These are phyloP conservation scores for Penstemon barbatus DNA, from an alignment of 257 asterid genomes.

Conservation along the genomic window DNA sequence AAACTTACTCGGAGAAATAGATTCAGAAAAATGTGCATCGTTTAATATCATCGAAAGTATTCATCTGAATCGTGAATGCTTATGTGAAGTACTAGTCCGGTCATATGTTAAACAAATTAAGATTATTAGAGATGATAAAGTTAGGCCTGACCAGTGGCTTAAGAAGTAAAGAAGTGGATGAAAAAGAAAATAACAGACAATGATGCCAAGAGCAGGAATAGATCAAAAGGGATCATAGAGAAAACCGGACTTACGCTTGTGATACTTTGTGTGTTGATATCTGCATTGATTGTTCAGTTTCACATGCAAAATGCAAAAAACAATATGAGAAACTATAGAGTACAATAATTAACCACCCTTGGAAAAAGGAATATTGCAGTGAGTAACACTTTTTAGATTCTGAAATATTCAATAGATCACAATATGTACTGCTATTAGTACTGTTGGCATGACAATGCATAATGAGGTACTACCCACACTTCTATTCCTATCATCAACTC, in stretches of 20 bases:
- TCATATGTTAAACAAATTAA: background rate
- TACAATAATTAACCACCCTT: slow-evolving; percentile 19
- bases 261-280: slow-evolving; percentile 97
- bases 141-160: background rate
- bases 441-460: slow-evolving; percentile 3
- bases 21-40: background rate
- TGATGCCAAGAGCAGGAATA: slow-evolving; percentile 9
- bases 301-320: slow-evolving; percentile 50
- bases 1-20: slow-evolving; percentile 4
- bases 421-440: background rate
- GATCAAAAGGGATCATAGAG: slow-evolving; percentile 13
- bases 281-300: slow-evolving; percentile 51
- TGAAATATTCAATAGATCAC: background rate
- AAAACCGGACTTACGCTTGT: slow-evolving; percentile 80
- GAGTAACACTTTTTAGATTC: slow-evolving; percentile 11
- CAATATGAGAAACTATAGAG: slow-evolving; percentile 34
- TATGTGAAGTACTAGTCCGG: background rate
- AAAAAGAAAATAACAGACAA: background rate
- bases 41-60: slow-evolving; percentile 9
- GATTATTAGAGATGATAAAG: background rate
- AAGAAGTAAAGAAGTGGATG: background rate
- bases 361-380: slow-evolving; percentile 15
- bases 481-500: background rate
- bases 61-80: background rate
- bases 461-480: slow-evolving; percentile 1